A percentile compares a stretch with the other conserved stretches of the same genome.
Evolutionary conservation across 1,139 yeast genomes (phyloP).

Genomic region (Suzukiozyma palmioleophila): DNA sequence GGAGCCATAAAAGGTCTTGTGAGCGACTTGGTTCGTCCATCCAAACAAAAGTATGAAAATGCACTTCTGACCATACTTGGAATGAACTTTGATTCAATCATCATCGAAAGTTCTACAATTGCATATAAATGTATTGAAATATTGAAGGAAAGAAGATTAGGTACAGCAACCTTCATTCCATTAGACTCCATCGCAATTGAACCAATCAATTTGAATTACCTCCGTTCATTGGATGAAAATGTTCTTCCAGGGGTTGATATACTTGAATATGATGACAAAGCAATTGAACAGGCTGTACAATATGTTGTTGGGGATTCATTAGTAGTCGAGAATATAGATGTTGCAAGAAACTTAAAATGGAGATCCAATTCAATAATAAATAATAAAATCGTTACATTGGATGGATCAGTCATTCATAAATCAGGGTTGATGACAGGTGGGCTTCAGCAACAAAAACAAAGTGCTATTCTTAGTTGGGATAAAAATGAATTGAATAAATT

Average conservation of each 20-base stretch:
- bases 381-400: slow-evolving; percentile 72
- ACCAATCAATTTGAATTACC: slow-evolving; percentile 51
- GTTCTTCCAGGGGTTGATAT: slow-evolving; percentile 72
- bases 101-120: slow-evolving; percentile 70
- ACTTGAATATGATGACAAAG: slow-evolving; percentile 59
- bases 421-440: slow-evolving; percentile 97
- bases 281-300: slow-evolving; percentile 71
- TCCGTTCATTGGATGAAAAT: slow-evolving; percentile 52
- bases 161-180: slow-evolving; percentile 86
- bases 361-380: slow-evolving; percentile 37
- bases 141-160: slow-evolving; percentile 80
- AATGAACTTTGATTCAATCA: slow-evolving; percentile 70
- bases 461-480: slow-evolving; percentile 56
- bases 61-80: slow-evolving; percentile 85
- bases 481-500: slow-evolving; percentile 63
- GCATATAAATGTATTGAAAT: slow-evolving; percentile 83
- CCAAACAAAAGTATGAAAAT: slow-evolving; percentile 65
- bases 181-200: slow-evolving; percentile 62
- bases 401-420: slow-evolving; percentile 80
- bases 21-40: slow-evolving; percentile 76
- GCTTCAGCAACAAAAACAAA: slow-evolving; percentile 32
- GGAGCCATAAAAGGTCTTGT: slow-evolving; percentile 76
- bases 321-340: slow-evolving; percentile 66
- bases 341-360: slow-evolving; percentile 78
- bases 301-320: slow-evolving; percentile 79